Conservation (phyloP, 257 asterid genomes). For the Solanum tarijense region DNA sequence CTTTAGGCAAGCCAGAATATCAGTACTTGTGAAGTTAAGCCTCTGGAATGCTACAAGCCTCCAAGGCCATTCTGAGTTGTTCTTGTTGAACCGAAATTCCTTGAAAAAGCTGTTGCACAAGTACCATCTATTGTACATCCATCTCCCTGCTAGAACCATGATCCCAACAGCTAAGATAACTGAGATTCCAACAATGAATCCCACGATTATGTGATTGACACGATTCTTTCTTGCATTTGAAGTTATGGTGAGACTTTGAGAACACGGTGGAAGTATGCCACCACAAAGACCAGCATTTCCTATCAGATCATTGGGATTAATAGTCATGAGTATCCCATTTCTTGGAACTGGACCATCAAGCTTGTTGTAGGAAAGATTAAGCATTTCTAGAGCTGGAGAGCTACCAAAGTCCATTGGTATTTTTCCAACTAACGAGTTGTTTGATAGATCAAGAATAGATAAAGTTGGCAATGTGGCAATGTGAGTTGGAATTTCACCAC, state of each 20-base stretch:
- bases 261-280: conserved; percentile 55
- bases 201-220: conserved; percentile 31
- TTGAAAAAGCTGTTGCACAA: conserved; percentile 39
- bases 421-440: conserved; percentile 51
- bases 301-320: conserved; percentile 42
- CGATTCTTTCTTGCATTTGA: conserved; percentile 20
- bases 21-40: conserved; percentile 51
- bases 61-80: conserved; percentile 68
- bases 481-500: conserved; percentile 54
- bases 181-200: conserved; percentile 35
- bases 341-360: conserved; percentile 70
- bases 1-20: conserved; percentile 45
- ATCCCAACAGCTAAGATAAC: conserved; percentile 24
- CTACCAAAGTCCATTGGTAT: conserved; percentile 57
- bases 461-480: conserved; percentile 55
- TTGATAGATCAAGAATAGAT: conserved; percentile 54
- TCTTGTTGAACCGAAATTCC: conserved; percentile 33
- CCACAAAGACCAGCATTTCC: conserved; percentile 76
- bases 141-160: conserved; percentile 25
- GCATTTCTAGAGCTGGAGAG: conserved; percentile 63
- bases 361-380: conserved; percentile 52
- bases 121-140: conserved; percentile 53
- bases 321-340: conserved; percentile 47
- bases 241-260: conserved; percentile 10
- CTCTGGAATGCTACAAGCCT: conserved; percentile 71